A percentile compares a stretch with the other conserved stretches of the same genome.
Conservation (phyloP, 2,329 filamentous ascomycete genomes). For the Ophiostoma sp. region DNA sequence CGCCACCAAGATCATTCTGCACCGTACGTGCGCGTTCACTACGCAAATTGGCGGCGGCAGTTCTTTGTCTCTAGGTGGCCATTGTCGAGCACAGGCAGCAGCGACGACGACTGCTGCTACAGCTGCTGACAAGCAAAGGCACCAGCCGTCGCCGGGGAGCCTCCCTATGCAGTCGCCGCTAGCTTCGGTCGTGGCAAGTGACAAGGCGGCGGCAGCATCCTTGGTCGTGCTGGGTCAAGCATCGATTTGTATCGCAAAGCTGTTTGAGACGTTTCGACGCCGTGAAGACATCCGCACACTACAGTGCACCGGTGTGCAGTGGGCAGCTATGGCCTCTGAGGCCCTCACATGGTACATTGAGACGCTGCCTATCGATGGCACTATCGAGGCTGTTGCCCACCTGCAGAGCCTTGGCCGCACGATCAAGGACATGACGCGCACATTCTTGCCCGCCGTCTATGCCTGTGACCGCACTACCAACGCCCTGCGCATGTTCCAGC, state of each 20-base stretch:
- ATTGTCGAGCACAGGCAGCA: not conserved
- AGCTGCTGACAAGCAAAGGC: not conserved
- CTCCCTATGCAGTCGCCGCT: not conserved
- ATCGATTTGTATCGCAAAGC: slow-evolving; percentile 20
- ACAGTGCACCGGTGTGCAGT: slow-evolving; percentile 24
- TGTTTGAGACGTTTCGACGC: slow-evolving; percentile 22
- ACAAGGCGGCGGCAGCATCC: slow-evolving; percentile 7
- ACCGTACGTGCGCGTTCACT: slow-evolving; percentile 19
- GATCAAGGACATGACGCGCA: slow-evolving; percentile 23
- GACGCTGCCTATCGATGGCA: slow-evolving; percentile 23
- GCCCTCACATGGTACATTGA: slow-evolving; percentile 22
- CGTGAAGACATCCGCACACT: slow-evolving; percentile 22
- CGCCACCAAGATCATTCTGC: slow-evolving; percentile 22
- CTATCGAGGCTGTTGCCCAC: slow-evolving; percentile 21
- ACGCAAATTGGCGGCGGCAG: slow-evolving; percentile 3
- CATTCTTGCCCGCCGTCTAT: slow-evolving; percentile 20
- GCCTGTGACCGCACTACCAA: slow-evolving; percentile 16
- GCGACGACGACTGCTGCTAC: too few relatives aligned
- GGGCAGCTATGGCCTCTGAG: slow-evolving; percentile 22
- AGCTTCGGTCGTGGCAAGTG: not conserved
- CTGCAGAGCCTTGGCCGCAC: slow-evolving; percentile 21
- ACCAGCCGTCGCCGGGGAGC: not conserved
- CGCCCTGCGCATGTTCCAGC: slow-evolving; percentile 18
- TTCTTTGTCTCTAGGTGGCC: not conserved
- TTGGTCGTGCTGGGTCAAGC: slow-evolving; percentile 17